Evolutionary conservation across 352 stramenopile species (phyloP).

Genomic region (Phytophthora constricta): DNA sequence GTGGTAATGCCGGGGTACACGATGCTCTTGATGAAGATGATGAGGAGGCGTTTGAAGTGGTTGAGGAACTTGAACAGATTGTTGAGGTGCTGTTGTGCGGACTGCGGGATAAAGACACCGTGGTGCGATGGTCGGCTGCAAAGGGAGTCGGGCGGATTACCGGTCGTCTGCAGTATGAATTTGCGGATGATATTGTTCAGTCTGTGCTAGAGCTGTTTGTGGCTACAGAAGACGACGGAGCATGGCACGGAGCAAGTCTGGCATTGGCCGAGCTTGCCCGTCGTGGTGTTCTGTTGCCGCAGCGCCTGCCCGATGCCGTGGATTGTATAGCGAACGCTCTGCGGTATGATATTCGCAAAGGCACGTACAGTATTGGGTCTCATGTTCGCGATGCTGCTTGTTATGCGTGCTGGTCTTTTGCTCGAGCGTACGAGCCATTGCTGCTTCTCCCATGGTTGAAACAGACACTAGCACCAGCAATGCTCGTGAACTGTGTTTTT

Average conservation of each 20-base stretch:
- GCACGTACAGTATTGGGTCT: conserved; percentile 94
- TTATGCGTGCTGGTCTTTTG: conserved; percentile 98
- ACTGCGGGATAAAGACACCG: conserved; percentile 95
- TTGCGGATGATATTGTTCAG: conserved; percentile 97
- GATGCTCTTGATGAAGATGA: conserved; percentile 37
- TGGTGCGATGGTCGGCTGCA: conserved; percentile 98
- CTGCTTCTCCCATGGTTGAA: conserved; percentile 92
- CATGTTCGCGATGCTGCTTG: conserved; percentile 98
- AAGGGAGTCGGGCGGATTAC: conserved; percentile 98
- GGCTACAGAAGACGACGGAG: conserved; percentile 91
- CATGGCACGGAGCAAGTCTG: conserved; percentile 98
- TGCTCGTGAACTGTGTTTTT: conserved; percentile 96
- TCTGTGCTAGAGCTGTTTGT: conserved; percentile 95
- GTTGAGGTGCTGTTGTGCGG: conserved; percentile 92
- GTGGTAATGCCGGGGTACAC: background rate
- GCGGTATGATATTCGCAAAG: conserved; percentile 96
- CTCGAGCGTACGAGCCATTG: conserved; percentile 92
- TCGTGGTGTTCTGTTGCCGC: conserved; percentile 94
- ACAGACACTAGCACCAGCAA: conserved; percentile 87
- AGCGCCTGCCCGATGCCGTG: conserved; percentile 91
- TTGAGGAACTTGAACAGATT: conserved; percentile 98
- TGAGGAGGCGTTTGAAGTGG: conserved; percentile 74
- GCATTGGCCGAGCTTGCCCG: conserved; percentile 96
- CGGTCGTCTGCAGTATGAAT: conserved; percentile 92
- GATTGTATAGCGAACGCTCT: conserved; percentile 92